Base-by-base conservation (phyloP, 768 basidiomycete species). In the Leccinum fibrillosum region DNA sequence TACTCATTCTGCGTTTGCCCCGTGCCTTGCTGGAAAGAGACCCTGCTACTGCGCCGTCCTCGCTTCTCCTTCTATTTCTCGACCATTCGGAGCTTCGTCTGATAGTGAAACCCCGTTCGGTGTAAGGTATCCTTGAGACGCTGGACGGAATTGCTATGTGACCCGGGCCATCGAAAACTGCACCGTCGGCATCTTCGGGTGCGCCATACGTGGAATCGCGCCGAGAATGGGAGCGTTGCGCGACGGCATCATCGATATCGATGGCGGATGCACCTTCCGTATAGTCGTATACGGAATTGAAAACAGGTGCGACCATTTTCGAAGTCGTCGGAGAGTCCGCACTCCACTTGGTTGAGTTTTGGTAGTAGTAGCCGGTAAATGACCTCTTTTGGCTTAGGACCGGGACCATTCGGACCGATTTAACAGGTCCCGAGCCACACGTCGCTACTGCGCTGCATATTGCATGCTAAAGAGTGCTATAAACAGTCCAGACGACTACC, bases 251-350 rank as follows among this genome's bases (percentile, higher is more conserved):
- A 57, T 82, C 72, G 47, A 95, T 92, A 59, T 92, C 92, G 30
- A 84, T 76, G 7, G 84, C 78, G 11, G 89, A 87, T 34, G 92
- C 92, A 42, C 91, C 92, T 64, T 94, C 92, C 1, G 92, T 93
- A 70, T 94, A 94, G 75, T 94, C 92, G 62, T 78, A 39, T 7
- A 57, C 51, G 30, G 69, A 39, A 21, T 44, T 56, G 26, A 72
- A 53, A 39, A 56, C 26, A 12, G 52, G 47, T 5, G 60, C 8
- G 13, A 62, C 52, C 71, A 72, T 72, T 51, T 47, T 51, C 37
- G 50, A 6, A 32, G 13, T 49, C 5, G 12, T 51, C 35, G 5
- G 21, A 47, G 58, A 44, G 49, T 25, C 1, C 19, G 3, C 37
- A 9, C 7, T 8, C 17, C 4, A 10, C 39, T 42, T 42, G 42